Evolutionary conservation across 306 rosid genomes (phyloP).

Genomic region (Begonia masoniana): DNA sequence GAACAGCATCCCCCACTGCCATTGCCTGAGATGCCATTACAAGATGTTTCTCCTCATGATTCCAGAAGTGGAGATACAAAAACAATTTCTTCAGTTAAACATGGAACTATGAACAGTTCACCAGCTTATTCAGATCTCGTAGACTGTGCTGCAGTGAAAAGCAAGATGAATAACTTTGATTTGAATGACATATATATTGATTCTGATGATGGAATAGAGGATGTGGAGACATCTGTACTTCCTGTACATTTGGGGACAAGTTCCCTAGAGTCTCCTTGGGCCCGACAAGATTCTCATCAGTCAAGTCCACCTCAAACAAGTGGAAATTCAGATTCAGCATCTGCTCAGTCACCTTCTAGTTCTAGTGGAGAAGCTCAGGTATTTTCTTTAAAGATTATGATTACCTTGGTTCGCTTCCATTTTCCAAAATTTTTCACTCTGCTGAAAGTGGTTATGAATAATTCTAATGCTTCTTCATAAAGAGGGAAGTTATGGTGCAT

Average conservation of each 20-base stretch:
- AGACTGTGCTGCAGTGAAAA: slow-evolving; percentile 39
- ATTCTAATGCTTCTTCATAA: no score
- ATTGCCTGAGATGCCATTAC: slow-evolving; percentile 13
- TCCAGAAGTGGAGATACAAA: slow-evolving; percentile 10
- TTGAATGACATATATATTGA: slow-evolving; percentile 67
- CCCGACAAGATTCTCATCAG: slow-evolving; percentile 61
- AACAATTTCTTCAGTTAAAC: slow-evolving; percentile 5
- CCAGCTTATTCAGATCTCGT: slow-evolving; percentile 55
- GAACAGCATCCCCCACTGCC: slow-evolving; percentile 19
- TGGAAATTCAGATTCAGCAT: slow-evolving; percentile 85
- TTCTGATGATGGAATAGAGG: slow-evolving; percentile 68
- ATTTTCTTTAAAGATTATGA: slow-evolving; percentile 5
- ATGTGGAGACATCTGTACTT: slow-evolving; percentile 38
- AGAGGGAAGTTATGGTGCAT: no score
- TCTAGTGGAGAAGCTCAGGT: slow-evolving; percentile 95
- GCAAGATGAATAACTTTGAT: slow-evolving; percentile 60
- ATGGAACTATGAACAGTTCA: slow-evolving; percentile 27
- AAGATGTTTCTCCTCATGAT: slow-evolving; percentile 25
- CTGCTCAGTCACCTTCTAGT: slow-evolving; percentile 87
- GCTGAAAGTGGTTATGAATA: no score
- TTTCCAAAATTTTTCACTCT: no score
- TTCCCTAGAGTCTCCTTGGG: slow-evolving; percentile 60
- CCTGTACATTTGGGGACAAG: slow-evolving; percentile 47
- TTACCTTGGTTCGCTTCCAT: no score
- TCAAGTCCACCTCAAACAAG: slow-evolving; percentile 95